Evolutionary conservation across 2,329 filamentous ascomycete species (phyloP).

Genomic region (Aspergillus amoenus): DNA sequence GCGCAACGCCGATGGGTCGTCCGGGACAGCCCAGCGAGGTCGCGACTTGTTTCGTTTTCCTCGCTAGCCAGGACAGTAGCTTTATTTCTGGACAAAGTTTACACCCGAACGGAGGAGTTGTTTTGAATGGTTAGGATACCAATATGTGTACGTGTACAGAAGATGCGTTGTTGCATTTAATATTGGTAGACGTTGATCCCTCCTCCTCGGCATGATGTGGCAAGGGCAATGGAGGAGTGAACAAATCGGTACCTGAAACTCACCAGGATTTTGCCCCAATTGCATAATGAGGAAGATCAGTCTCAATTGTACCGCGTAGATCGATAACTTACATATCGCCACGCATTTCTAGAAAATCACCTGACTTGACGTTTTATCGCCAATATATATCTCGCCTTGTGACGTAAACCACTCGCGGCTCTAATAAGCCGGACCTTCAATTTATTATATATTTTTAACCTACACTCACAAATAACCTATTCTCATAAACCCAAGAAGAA

Average conservation of each 20-base stretch:
- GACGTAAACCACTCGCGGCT: background rate
- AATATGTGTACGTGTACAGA: background rate
- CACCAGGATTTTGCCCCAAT: background rate
- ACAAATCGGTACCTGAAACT: background rate
- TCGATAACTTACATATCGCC: background rate
- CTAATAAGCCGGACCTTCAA: background rate
- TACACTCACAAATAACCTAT: no score
- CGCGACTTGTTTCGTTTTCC: conserved; percentile 76
- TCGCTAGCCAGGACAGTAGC: conserved; percentile 72
- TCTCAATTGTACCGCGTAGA: background rate
- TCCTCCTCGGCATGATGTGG: no score
- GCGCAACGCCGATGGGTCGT: conserved; percentile 69
- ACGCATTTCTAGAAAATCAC: background rate
- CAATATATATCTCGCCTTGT: background rate
- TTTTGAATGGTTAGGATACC: conserved; percentile 49
- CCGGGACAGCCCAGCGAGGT: conserved; percentile 80
- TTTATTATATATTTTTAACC: background rate
- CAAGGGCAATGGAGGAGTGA: no score
- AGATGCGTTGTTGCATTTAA: background rate
- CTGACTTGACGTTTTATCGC: background rate
- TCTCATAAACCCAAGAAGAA: no score
- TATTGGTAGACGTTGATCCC: no score
- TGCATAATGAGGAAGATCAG: background rate
- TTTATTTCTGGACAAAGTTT: conserved; percentile 73
- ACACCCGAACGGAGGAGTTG: conserved; percentile 61